These are phyloP conservation scores for Eurotiales sp. DNA, from an alignment of 2,329 filamentous ascomycete species.

Conservation along the genomic window DNA sequence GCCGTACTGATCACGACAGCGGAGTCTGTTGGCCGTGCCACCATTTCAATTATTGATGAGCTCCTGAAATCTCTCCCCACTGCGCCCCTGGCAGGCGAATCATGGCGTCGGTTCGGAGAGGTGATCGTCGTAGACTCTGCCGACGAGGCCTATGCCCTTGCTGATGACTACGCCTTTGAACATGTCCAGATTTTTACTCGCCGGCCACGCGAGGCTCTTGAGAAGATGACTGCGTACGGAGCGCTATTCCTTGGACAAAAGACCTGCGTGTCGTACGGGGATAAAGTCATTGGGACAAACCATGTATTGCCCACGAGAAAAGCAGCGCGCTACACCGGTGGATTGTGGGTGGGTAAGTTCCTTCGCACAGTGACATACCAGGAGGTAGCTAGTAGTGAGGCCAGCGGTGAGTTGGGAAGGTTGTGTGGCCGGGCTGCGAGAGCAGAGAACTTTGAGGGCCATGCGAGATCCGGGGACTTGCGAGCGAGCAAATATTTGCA, in stretches of 20 bases:
- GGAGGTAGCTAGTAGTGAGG: constrained; percentile 42
- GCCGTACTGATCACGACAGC: constrained; percentile 50
- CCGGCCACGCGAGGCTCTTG: constrained; percentile 46
- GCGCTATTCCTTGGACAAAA: constrained; percentile 50
- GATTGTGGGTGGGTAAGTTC: constrained; percentile 55
- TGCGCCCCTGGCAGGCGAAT: constrained; percentile 39
- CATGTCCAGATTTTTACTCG: constrained; percentile 52
- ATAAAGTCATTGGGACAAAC: constrained; percentile 56
- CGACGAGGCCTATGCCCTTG: constrained; percentile 43
- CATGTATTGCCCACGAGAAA: constrained; percentile 51
- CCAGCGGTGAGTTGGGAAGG: constrained; percentile 47
- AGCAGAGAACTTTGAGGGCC: constrained; percentile 52
- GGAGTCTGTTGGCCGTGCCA: constrained; percentile 34
- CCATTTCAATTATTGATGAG: constrained; percentile 35
- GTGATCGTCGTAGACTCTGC: constrained; percentile 42
- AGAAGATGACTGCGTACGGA: constrained; percentile 52
- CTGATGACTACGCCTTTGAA: constrained; percentile 49
- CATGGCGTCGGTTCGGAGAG: constrained; percentile 48
- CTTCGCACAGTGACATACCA: constrained; percentile 53
- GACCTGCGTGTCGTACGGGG: constrained; percentile 53
- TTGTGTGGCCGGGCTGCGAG: constrained; percentile 49
- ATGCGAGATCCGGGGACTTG: constrained; percentile 51
- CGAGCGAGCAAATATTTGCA: constrained; percentile 43
- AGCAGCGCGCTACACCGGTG: constrained; percentile 50
- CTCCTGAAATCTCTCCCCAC: constrained; percentile 43